phyloP scores from a whole-genome alignment of 352 stramenopile species.

The Stephanocyclus meneghinianus region DNA sequence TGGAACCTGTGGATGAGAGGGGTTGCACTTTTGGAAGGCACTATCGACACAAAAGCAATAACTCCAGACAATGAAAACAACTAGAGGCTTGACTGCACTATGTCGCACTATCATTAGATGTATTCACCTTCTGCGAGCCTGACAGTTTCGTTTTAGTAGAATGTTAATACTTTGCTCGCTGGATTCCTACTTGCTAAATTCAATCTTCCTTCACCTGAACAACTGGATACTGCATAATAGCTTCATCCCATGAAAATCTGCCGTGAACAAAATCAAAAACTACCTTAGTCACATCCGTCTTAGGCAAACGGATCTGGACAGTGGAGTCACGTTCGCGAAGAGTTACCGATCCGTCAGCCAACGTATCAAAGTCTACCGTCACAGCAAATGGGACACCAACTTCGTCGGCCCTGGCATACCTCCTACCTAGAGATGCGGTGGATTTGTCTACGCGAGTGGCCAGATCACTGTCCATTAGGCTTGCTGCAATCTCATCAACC shows the following conservation, averaged over 20 bases:
- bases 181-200: neutral
- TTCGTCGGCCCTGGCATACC: constrained; percentile 96
- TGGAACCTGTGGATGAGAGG: constrained; percentile 46
- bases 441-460: constrained; percentile 93
- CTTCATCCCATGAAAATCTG: constrained; percentile 85
- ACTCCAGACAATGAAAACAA: neutral
- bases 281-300: constrained; percentile 84
- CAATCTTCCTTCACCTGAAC: constrained; percentile 82
- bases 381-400: constrained; percentile 97
- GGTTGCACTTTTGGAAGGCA: constrained; percentile 51
- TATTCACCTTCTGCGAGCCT: no score
- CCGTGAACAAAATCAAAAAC: constrained; percentile 89
- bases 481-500: constrained; percentile 75
- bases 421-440: constrained; percentile 91
- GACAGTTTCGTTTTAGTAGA: no score
- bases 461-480: constrained; percentile 83
- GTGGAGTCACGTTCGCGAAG: constrained; percentile 97
- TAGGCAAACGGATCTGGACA: constrained; percentile 91
- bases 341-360: constrained; percentile 91
- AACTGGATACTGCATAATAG: constrained; percentile 85
- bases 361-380: constrained; percentile 98
- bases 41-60: constrained; percentile 16
- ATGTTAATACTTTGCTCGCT: no score
- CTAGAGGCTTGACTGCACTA: neutral
- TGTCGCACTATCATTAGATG: no score